Conservation (phyloP, 495 filamentous ascomycete species). For the Hypoxylon lenormandii region DNA sequence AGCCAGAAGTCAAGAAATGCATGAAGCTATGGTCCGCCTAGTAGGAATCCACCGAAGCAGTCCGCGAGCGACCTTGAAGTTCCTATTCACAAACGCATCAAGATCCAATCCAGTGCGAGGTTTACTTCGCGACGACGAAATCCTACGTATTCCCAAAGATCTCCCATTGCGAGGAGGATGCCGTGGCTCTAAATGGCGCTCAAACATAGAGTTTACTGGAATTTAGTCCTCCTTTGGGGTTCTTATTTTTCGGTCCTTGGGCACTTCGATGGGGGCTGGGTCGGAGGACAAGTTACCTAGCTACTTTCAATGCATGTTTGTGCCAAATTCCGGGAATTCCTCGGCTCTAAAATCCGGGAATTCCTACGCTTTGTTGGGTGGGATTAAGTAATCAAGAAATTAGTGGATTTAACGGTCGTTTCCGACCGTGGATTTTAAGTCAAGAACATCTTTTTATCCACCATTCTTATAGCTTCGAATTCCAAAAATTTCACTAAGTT, state of each 20-base stretch:
- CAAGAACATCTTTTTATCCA: no score
- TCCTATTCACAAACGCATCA: slow-evolving; percentile 23
- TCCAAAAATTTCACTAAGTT: no score
- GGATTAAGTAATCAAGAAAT: no score
- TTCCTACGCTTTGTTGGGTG: no score
- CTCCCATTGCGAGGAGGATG: background rate
- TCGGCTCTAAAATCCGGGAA: no score
- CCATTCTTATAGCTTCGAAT: no score
- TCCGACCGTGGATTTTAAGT: no score
- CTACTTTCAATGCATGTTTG: no score
- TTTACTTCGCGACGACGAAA: slow-evolving; percentile 28
- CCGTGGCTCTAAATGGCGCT: background rate
- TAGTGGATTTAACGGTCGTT: no score
- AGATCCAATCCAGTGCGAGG: slow-evolving; percentile 14
- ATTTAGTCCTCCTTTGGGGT: background rate
- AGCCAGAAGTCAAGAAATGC: background rate
- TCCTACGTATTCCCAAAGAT: slow-evolving; percentile 5
- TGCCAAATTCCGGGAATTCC: no score
- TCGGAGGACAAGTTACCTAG: no score
- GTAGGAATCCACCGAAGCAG: background rate
- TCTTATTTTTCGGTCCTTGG: slow-evolving; percentile 1
- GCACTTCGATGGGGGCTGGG: no score
- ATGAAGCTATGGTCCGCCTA: slow-evolving; percentile 11
- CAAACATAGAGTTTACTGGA: slow-evolving; percentile 2
- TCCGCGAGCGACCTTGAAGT: slow-evolving; percentile 13